phyloP scores from a whole-genome alignment of 1,139 yeast species.

The Debaryomyces sp. region DNA sequence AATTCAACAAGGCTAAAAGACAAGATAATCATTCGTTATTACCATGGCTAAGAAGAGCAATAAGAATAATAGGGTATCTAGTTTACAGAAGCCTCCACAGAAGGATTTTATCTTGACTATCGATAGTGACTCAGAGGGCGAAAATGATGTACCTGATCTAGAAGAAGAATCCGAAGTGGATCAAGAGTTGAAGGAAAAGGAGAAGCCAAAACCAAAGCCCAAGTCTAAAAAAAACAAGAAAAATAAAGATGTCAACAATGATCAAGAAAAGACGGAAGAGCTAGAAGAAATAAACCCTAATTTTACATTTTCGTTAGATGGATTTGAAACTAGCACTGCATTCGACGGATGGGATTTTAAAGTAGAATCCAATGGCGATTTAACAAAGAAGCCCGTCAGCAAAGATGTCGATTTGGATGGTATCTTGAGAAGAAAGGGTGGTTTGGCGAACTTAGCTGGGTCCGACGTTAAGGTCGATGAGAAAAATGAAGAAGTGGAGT shows the following conservation, averaged over 20 bases:
- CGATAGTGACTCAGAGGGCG: conserved; percentile 71
- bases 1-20: neutral
- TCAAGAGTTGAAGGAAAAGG: conserved; percentile 24
- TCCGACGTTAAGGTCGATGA: conserved; percentile 31
- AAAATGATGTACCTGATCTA: conserved; percentile 24
- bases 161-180: conserved; percentile 20
- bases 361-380: conserved; percentile 42
- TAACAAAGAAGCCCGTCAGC: conserved; percentile 21
- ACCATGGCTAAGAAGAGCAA: conserved; percentile 9
- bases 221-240: conserved; percentile 28
- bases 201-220: conserved; percentile 23
- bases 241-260: conserved; percentile 20
- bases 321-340: conserved; percentile 47
- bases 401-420: conserved; percentile 85
- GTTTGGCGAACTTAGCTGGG: conserved; percentile 57
- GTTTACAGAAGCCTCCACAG: conserved; percentile 3
- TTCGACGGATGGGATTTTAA: conserved; percentile 87
- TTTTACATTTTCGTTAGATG: conserved; percentile 68
- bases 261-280: conserved; percentile 29
- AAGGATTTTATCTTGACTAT: conserved; percentile 37
- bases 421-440: conserved; percentile 81
- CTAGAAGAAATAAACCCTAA: conserved; percentile 68
- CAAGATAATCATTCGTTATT: neutral
- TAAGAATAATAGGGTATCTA: conserved; percentile 1
- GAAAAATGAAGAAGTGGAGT: conserved; percentile 26